Conservation (phyloP, 2,329 filamentous ascomycete genomes). For the Talaromyces verruculosus region DNA sequence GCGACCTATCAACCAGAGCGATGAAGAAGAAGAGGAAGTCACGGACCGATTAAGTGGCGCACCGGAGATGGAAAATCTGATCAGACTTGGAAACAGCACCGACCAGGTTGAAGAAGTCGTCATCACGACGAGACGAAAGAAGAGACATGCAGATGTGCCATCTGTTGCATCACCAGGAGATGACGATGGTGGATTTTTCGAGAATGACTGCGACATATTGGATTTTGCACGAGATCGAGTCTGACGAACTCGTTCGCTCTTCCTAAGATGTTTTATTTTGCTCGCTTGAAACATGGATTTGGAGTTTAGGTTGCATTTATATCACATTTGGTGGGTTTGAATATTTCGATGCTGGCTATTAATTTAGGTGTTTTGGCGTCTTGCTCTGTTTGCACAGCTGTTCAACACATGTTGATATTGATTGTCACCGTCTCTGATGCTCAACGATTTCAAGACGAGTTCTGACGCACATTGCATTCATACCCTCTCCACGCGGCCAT, state of each 20-base stretch:
- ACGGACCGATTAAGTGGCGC: conserved; percentile 32
- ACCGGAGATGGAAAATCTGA: conserved; percentile 50
- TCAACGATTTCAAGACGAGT: conserved; percentile 7
- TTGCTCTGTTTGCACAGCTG: conserved; percentile 2
- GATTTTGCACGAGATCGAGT: conserved; percentile 71
- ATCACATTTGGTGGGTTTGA: background rate
- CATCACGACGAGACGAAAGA: conserved; percentile 73
- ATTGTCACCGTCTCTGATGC: background rate
- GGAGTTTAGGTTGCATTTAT: conserved; percentile 13
- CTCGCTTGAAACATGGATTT: conserved; percentile 4
- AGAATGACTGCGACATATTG: conserved; percentile 87
- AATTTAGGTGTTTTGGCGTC: conserved; percentile 5
- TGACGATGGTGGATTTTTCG: conserved; percentile 74
- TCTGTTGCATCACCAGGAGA: conserved; percentile 43
- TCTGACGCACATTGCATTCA: conserved; percentile 10
- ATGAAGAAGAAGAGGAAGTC: conserved; percentile 35
- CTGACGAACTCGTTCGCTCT: conserved; percentile 27
- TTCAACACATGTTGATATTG: conserved; percentile 16
- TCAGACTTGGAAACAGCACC: conserved; percentile 54
- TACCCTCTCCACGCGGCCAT: conserved; percentile 4
- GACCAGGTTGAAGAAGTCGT: conserved; percentile 73
- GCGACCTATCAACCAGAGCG: conserved; percentile 44
- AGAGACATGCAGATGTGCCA: conserved; percentile 43
- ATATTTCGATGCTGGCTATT: background rate
- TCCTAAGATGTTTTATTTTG: background rate